Conservation (phyloP, 306 rosid genomes). For the Quillaja saponaria region DNA sequence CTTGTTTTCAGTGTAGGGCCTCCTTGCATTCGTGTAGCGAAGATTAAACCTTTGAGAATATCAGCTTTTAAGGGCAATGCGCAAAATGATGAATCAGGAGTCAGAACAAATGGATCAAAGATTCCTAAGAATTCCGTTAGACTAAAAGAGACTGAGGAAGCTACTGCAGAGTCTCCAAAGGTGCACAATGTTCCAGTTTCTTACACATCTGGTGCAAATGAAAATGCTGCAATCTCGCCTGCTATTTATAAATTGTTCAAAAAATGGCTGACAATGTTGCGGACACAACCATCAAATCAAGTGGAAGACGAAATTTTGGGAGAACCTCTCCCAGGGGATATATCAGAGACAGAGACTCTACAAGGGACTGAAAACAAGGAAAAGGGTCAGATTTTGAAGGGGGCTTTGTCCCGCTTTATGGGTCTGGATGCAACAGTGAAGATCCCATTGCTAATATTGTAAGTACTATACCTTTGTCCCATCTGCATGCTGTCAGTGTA, state of each 20-base stretch:
- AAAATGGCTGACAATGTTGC: constrained; percentile 70
- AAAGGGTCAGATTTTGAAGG: constrained; percentile 45
- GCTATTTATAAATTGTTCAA: constrained; percentile 63
- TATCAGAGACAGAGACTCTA: constrained; percentile 44
- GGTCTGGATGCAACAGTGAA: constrained; percentile 64
- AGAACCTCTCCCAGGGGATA: constrained; percentile 44
- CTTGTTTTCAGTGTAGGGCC: constrained; percentile 85
- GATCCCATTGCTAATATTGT: constrained; percentile 80
- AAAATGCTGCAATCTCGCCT: constrained; percentile 54
- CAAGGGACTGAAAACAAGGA: constrained; percentile 40
- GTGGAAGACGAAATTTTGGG: constrained; percentile 52
- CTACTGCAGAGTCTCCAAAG: constrained; percentile 51
- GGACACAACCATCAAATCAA: constrained; percentile 54
- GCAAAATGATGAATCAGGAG: constrained; percentile 54
- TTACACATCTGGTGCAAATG: constrained; percentile 59
- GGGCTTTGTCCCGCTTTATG: constrained; percentile 51
- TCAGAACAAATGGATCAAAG: constrained; percentile 59
- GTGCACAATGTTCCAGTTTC: constrained; percentile 57
- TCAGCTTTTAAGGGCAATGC: constrained; percentile 79
- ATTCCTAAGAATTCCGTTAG: constrained; percentile 59
- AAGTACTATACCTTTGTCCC: constrained; percentile 41
- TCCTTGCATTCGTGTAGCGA: constrained; percentile 54
- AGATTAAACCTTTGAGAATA: constrained; percentile 52
- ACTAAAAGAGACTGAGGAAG: constrained; percentile 59
- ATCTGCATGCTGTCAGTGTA: constrained; percentile 1